Conservation (phyloP, 257 asterid genomes). For the Solanum rostratum region DNA sequence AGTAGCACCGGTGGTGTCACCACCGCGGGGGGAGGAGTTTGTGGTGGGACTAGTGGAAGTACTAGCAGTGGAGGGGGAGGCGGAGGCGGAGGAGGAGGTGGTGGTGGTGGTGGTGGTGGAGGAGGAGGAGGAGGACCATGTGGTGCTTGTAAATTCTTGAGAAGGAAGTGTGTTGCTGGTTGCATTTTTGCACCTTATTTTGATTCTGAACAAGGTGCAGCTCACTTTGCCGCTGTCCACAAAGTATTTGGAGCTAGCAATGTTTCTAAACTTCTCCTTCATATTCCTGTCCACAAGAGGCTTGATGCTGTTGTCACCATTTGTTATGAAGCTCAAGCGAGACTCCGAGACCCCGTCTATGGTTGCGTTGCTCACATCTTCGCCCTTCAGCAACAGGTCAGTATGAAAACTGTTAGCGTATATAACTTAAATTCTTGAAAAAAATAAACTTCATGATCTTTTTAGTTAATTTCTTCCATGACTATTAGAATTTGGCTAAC, state of each 20-base stretch:
- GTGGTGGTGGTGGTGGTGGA: neutral
- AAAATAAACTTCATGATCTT: no score
- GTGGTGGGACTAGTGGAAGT: conserved; percentile 5
- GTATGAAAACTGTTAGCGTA: neutral
- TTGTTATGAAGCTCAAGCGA: conserved; percentile 82
- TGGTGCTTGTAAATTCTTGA: conserved; percentile 95
- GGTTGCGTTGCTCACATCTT: conserved; percentile 89
- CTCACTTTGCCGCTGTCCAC: conserved; percentile 95
- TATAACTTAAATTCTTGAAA: neutral
- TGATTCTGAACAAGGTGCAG: conserved; percentile 95
- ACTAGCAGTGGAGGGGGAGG: conserved; percentile 12
- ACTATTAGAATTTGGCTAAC: neutral
- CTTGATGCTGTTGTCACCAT: conserved; percentile 84
- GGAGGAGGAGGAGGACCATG: conserved; percentile 75
- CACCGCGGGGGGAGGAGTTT: conserved; percentile 10
- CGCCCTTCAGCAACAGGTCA: conserved; percentile 90
- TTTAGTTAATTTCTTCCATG: neutral
- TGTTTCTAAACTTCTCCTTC: conserved; percentile 76
- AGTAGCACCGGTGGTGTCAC: conserved; percentile 15
- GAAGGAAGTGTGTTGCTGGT: conserved; percentile 81
- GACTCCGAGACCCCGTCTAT: conserved; percentile 83
- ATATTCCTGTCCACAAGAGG: conserved; percentile 64
- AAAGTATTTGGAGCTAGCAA: conserved; percentile 98
- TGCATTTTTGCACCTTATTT: conserved; percentile 93
- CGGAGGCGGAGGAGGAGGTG: neutral